These are phyloP conservation scores for Orbilia blumenaviensis DNA, from an alignment of 2,329 filamentous ascomycete genomes.

Conservation along the genomic window DNA sequence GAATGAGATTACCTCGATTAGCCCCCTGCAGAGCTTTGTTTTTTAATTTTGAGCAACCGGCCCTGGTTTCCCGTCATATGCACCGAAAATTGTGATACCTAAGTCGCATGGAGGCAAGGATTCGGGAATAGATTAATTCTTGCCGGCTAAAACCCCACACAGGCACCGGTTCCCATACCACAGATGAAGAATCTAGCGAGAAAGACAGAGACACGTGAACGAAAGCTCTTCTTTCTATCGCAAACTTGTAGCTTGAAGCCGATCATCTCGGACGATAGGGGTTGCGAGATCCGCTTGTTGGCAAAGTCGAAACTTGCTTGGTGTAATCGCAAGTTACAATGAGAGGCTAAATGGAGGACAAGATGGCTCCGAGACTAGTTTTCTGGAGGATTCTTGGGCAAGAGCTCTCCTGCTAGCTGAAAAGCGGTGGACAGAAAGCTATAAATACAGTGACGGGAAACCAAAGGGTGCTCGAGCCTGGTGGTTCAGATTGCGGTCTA, in stretches of 20 bases:
- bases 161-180: neutral
- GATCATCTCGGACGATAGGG: neutral
- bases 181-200: constrained; percentile 29
- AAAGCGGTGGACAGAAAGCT: neutral
- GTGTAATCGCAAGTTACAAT: neutral
- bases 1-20: neutral
- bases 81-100: neutral
- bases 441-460: constrained; percentile 2
- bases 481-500: neutral
- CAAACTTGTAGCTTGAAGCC: neutral
- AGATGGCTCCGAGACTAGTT: neutral
- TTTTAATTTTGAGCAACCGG: constrained; percentile 24
- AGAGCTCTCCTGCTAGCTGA: neutral
- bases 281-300: neutral
- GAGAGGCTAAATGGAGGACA: neutral
- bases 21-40: neutral
- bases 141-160: constrained; percentile 8
- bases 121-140: constrained; percentile 21
- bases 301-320: neutral
- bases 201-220: constrained; percentile 25
- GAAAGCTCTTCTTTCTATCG: neutral
- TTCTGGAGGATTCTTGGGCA: too few relatives aligned
- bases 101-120: constrained; percentile 11
- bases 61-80: constrained; percentile 17
- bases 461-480: neutral